phyloP scores from a whole-genome alignment of 2,329 filamentous ascomycete species.

The Aspergillus terreus region DNA sequence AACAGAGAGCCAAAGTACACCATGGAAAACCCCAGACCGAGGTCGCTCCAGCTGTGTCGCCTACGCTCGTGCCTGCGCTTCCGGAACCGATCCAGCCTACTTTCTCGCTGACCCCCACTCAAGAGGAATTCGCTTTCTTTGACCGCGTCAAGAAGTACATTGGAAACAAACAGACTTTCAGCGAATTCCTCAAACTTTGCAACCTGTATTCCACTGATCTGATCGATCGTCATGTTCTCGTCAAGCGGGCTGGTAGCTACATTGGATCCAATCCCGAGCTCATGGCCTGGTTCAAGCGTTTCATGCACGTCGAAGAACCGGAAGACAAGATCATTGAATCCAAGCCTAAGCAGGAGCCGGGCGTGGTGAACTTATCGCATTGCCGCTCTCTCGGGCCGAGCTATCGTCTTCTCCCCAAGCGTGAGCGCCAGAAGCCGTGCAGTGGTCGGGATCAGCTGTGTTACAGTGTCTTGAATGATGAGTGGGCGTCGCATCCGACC shows the following conservation, averaged over 20 bases:
- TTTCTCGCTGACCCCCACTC: slow-evolving; percentile 66
- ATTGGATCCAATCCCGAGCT: slow-evolving; percentile 85
- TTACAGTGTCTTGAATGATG: slow-evolving; percentile 87
- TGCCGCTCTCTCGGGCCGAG: slow-evolving; percentile 94
- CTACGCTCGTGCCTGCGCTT: slow-evolving; percentile 81
- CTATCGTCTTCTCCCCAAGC: slow-evolving; percentile 85
- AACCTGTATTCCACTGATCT: slow-evolving; percentile 93
- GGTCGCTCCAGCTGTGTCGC: slow-evolving; percentile 64
- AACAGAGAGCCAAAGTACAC: slow-evolving; percentile 70
- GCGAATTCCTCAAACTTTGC: slow-evolving; percentile 94
- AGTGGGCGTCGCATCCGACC: slow-evolving; percentile 97
- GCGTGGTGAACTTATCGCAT: slow-evolving; percentile 87
- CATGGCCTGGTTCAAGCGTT: slow-evolving; percentile 81
- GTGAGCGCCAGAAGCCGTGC: slow-evolving; percentile 86
- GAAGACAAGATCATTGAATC: slow-evolving; percentile 77
- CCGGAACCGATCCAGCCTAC: slow-evolving; percentile 82
- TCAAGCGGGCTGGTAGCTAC: slow-evolving; percentile 78
- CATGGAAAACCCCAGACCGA: slow-evolving; percentile 62
- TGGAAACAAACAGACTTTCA: slow-evolving; percentile 85
- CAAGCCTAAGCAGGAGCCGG: slow-evolving; percentile 65
- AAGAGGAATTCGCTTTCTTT: slow-evolving; percentile 89
- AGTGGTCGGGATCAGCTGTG: slow-evolving; percentile 94
- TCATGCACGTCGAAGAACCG: slow-evolving; percentile 69
- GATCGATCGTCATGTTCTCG: slow-evolving; percentile 78
- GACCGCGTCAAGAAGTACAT: slow-evolving; percentile 96